Conservation (phyloP, 1,139 yeast genomes). For the Diutina catenulata region DNA sequence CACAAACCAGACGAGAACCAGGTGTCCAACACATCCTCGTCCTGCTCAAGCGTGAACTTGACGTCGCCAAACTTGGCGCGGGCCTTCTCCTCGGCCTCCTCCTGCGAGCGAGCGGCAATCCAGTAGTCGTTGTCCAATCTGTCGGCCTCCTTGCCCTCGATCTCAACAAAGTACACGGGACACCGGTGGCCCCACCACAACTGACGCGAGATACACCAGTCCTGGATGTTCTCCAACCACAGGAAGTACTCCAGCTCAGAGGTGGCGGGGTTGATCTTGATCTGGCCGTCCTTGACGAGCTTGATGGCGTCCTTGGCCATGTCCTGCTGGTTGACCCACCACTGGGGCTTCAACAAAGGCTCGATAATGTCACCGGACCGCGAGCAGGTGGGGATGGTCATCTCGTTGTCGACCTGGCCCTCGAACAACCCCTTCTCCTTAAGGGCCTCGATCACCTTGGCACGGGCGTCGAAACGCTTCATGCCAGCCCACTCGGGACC, state of each 20-base stretch:
- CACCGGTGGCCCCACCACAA: constrained; percentile 99
- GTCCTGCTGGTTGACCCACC: constrained; percentile 94
- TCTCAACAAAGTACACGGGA: constrained; percentile 81
- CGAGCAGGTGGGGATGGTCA: constrained; percentile 88
- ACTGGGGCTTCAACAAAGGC: constrained; percentile 94
- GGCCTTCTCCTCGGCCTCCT: constrained; percentile 82
- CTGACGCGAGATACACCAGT: constrained; percentile 99
- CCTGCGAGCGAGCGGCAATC: constrained; percentile 79
- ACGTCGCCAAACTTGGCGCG: constrained; percentile 55
- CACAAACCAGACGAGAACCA: constrained; percentile 98
- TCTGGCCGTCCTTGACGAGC: constrained; percentile 75
- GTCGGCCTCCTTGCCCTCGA: constrained; percentile 62
- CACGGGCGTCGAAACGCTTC: constrained; percentile 92
- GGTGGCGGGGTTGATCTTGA: constrained; percentile 74
- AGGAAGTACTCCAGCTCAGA: constrained; percentile 90
- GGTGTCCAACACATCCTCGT: constrained; percentile 95
- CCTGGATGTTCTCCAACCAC: constrained; percentile 95
- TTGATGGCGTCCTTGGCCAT: constrained; percentile 84
- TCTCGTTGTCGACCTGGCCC: constrained; percentile 87
- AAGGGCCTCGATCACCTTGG: constrained; percentile 69
- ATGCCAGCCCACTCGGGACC: constrained; percentile 81
- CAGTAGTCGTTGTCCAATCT: constrained; percentile 61
- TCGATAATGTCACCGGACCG: constrained; percentile 96
- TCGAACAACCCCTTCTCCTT: constrained; percentile 63
- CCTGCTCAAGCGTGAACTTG: constrained; percentile 75